Evolutionary conservation across 2,329 filamentous ascomycete genomes (phyloP).

Genomic region (Ophiostoma montium): DNA sequence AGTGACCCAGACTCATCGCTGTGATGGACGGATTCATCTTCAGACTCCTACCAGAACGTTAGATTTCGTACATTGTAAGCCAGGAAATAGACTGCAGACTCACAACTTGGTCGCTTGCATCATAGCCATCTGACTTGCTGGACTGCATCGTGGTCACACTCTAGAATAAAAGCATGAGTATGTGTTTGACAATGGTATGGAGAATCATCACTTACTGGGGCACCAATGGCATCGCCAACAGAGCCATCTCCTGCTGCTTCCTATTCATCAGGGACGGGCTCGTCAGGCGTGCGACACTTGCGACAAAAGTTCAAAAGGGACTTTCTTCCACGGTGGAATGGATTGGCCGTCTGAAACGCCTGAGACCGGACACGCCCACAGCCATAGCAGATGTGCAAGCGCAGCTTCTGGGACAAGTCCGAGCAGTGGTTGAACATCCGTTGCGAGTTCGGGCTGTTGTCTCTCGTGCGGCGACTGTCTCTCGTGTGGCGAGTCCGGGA

Average conservation of each 20-base stretch:
- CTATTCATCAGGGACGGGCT: neutral
- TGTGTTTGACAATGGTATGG: no score
- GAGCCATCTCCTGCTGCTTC: neutral
- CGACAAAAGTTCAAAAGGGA: conserved; percentile 22
- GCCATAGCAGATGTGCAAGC: conserved; percentile 27
- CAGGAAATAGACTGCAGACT: neutral
- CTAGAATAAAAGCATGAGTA: no score
- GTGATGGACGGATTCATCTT: neutral
- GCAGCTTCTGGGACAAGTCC: neutral
- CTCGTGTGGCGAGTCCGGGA: no score
- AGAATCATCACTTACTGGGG: neutral
- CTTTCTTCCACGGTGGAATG: conserved; percentile 19
- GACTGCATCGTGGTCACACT: neutral
- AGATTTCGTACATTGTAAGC: neutral
- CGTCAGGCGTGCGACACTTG: conserved; percentile 18
- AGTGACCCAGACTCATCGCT: neutral
- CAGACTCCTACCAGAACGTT: neutral
- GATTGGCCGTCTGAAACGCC: conserved; percentile 23
- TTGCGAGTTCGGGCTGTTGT: no score
- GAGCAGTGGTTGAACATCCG: neutral
- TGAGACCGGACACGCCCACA: conserved; percentile 27
- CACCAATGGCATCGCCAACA: neutral
- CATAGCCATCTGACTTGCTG: neutral
- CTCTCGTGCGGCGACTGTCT: neutral
- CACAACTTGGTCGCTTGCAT: neutral